Conservation (phyloP, 257 asterid species). For the Forsythia viridissima region DNA sequence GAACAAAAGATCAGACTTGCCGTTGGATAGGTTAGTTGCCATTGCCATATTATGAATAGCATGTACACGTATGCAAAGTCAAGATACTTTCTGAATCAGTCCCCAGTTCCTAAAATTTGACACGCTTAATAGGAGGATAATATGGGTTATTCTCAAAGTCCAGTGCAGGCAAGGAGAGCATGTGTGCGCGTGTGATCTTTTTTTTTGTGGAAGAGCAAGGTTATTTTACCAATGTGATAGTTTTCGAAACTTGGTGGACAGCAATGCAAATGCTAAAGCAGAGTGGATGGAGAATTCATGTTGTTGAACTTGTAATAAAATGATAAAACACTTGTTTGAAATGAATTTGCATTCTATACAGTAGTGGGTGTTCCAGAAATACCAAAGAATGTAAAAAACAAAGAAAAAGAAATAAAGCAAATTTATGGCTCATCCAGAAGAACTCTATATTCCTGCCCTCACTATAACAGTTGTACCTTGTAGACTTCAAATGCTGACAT, state of each 20-base stretch:
- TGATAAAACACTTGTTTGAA: neutral
- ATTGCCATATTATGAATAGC: neutral
- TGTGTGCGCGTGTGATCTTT: neutral
- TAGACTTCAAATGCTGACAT: neutral
- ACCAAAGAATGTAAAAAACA: neutral
- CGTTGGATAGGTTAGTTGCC: neutral
- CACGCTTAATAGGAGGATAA: neutral
- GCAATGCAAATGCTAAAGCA: neutral
- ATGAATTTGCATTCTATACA: neutral
- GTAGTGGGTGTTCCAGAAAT: neutral
- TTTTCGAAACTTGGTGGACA: neutral
- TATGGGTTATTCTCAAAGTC: neutral
- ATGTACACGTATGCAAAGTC: neutral
- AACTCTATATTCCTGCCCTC: neutral
- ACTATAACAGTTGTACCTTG: neutral
- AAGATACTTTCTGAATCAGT: neutral
- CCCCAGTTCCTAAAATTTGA: neutral
- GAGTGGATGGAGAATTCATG: neutral
- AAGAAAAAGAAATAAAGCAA: neutral
- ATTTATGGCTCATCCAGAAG: neutral
- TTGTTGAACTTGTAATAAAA: neutral
- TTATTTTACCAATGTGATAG: neutral
- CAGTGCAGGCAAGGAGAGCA: neutral
- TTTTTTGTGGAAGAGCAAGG: neutral
- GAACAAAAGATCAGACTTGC: neutral